These are phyloP conservation scores for Fusarium sp. DNA, from an alignment of 2,329 filamentous ascomycete species.

Conservation along the genomic window DNA sequence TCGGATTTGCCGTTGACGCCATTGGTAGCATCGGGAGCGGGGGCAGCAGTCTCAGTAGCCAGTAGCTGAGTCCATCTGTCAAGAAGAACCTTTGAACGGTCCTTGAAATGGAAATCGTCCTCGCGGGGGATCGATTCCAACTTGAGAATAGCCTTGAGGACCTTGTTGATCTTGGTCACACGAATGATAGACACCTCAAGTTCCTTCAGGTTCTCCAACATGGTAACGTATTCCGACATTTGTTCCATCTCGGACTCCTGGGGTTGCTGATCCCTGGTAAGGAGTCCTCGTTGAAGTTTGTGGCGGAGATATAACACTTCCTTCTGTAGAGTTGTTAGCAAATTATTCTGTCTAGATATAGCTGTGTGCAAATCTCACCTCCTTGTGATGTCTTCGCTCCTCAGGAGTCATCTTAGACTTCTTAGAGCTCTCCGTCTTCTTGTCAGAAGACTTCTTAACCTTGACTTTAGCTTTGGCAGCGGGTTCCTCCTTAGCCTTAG, in stretches of 20 bases:
- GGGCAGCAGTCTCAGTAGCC: constrained; percentile 65
- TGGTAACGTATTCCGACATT: constrained; percentile 82
- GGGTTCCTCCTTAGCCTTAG: constrained; percentile 68
- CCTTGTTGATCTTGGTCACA: constrained; percentile 97
- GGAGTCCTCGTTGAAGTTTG: constrained; percentile 92
- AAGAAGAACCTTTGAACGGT: constrained; percentile 82
- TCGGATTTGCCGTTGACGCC: constrained; percentile 62
- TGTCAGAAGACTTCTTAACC: constrained; percentile 69
- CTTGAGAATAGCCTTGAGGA: constrained; percentile 94
- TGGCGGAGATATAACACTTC: constrained; percentile 94
- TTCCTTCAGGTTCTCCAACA: constrained; percentile 83
- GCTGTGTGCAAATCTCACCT: constrained; percentile 57
- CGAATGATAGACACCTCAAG: constrained; percentile 92
- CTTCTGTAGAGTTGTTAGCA: constrained; percentile 63
- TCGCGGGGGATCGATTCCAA: constrained; percentile 87
- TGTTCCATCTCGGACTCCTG: constrained; percentile 85
- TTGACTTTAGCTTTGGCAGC: constrained; percentile 65
- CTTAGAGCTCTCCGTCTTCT: constrained; percentile 65
- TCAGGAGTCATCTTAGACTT: constrained; percentile 70
- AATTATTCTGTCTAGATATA: background rate
- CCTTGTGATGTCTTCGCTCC: constrained; percentile 69
- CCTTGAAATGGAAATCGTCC: constrained; percentile 89
- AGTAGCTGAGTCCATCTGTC: constrained; percentile 90
- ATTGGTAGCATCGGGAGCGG: constrained; percentile 57
- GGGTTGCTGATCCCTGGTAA: constrained; percentile 86